Base-by-base conservation (phyloP, 345 rosid genomes). In the Pelargonium nanum region DNA sequence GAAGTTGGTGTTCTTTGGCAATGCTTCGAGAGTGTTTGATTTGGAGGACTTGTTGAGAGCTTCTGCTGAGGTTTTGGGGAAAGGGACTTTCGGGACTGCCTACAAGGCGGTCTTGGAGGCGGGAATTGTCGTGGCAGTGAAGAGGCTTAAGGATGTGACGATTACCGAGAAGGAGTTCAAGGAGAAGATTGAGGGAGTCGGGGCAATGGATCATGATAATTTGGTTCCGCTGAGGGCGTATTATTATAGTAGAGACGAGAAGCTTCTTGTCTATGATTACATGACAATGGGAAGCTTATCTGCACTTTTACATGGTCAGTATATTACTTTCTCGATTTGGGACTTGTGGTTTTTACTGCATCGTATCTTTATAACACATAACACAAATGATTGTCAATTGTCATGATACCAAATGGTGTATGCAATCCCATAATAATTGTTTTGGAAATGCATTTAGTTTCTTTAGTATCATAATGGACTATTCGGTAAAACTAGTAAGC, bases 281-380 rank as follows among this genome's bases (percentile, higher is more conserved):
- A 83, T 94, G 99, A 67, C 93, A 28, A 86, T 82, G 92, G 99
- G 99, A 76, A 94, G 99, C 82, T 81, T 94, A 71, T 94, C 99
- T 53, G 96, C 97, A 26, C 93, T 94, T 60, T 70, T 90, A 53
- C 97, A 90, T 45, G 97, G 97, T 90, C 30, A 83, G 84, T 17
- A 48, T 24, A 67, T 59, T 62, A 32, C 32, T 58, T 40, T 7
- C 59, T 19, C 2, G 22, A 22, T 53, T 53, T 4, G 8, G 52
- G n/a, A n/a, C n/a, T n/a, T n/a, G n/a, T n/a, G n/a, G n/a, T n/a
- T 53, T 22, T 19, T 24, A 53, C 45, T 61, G 1, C 26, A 22
- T 12, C 22, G 25, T 12, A 6, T 55, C 19, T 55, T 12, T 55
- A 55, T 22, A 15, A 16, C 53, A 16, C 9, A 16, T 19, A 19